Evolutionary conservation across 257 asterid species (phyloP), one percentile per base, ranked within the genome.

Genomic region (Handroanthus guayacan): DNA sequence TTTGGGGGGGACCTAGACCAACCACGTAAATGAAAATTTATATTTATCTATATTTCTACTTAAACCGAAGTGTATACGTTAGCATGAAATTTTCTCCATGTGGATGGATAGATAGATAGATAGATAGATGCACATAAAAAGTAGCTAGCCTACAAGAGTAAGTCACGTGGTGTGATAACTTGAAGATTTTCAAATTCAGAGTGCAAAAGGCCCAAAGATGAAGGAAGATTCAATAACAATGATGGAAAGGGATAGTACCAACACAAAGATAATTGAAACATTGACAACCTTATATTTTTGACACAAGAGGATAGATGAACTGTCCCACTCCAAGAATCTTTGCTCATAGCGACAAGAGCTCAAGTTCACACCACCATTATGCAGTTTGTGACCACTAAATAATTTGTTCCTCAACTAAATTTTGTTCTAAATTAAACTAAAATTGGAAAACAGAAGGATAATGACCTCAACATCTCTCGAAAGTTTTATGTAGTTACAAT

Each of bases 1-100:
- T 52, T 75, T 84, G 9, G 88, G 92, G 69, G 92, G 71, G 13
- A 82, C 91, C 97, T 91, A 84, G 83, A 79, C 9, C 64, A 16
- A 10, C 12, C 2, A 50, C 3, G 5, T 37, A 9, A 0, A 0
- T 2, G 0, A 63, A 6, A 43, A 9, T 50, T 25, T 61, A 61
- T 16, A 34, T 37, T 5, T 3, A 50, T 69, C n/a, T 3, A 52
- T 18, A 50, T 76, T 1, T 3, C 16, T 39, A 7, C 7, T 3
- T n/a, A 41, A 41, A 41, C 45, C 5, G 3, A 8, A 41, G 9
- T 5, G 12, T 3, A 39, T 48, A 36, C 5, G n/a, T n/a, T 10
- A 3, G 11, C 3, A 45, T 20, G 18, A 25, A 25, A 25, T 25
- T 25, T 25, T 1, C 31, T 25, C 31, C 31, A 25, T 25, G 1